Percentiles rank a stretch among this genome's conserved stretches.
Evolutionary conservation across 148 eudicot species (phyloP).

Genomic region (Bassia scoparia): DNA sequence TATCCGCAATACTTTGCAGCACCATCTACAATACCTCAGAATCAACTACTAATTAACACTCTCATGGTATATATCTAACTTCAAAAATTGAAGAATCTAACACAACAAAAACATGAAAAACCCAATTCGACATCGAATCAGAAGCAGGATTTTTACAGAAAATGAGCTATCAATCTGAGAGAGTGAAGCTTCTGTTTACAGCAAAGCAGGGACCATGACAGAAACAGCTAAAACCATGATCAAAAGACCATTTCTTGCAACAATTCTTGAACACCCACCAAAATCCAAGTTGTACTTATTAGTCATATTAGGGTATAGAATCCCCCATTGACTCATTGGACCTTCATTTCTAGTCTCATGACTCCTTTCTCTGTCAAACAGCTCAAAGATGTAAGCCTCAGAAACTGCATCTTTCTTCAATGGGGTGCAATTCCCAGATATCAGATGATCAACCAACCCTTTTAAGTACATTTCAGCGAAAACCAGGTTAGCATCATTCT

Average conservation of each 20-base stretch:
- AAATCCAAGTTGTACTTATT: slow-evolving; percentile 45
- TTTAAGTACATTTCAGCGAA: slow-evolving; percentile 61
- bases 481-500: slow-evolving; percentile 37
- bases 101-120: neutral
- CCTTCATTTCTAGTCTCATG: neutral
- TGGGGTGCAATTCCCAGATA: slow-evolving; percentile 62
- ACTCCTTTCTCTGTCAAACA: slow-evolving; percentile 46
- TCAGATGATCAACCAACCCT: slow-evolving; percentile 57
- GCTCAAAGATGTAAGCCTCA: slow-evolving; percentile 54
- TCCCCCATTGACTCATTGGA: slow-evolving; percentile 32
- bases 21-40: neutral
- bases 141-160: neutral
- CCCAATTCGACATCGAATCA: neutral
- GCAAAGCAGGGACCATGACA: neutral
- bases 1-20: neutral
- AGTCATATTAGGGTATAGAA: slow-evolving; percentile 54
- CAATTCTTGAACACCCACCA: neutral
- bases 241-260: neutral
- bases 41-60: neutral
- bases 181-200: neutral
- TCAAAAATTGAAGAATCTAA: neutral
- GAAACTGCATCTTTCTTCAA: slow-evolving; percentile 66
- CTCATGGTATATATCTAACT: neutral
- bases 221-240: neutral
- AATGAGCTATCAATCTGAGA: neutral